Percentiles rank a stretch among this genome's conserved stretches.
phyloP scores from a whole-genome alignment of 805 yeast species.

The Candida endomychidarum region DNA sequence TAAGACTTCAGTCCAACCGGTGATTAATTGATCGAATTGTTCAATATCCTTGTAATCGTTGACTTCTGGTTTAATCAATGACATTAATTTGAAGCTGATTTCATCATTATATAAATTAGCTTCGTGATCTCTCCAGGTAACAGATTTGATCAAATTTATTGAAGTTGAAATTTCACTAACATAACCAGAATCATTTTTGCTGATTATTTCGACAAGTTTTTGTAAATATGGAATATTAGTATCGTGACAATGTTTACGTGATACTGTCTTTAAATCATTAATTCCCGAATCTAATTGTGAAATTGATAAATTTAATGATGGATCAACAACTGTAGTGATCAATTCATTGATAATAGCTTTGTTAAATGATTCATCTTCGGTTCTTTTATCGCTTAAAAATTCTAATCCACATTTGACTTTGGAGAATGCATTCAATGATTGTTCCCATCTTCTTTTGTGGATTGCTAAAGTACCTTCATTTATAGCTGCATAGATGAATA shows the following conservation, averaged over 20 bases:
- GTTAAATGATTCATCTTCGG: conserved; percentile 19
- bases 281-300: conserved; percentile 37
- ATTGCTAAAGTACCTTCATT: conserved; percentile 52
- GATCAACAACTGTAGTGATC: conserved; percentile 60
- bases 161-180: conserved; percentile 32
- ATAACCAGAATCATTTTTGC: conserved; percentile 34
- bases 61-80: conserved; percentile 29
- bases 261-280: conserved; percentile 50
- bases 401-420: conserved; percentile 63
- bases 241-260: conserved; percentile 44
- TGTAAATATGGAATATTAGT: conserved; percentile 30
- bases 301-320: conserved; percentile 57
- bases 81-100: conserved; percentile 58
- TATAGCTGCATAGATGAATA: conserved; percentile 44
- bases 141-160: conserved; percentile 28
- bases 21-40: conserved; percentile 55
- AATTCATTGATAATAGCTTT: conserved; percentile 53
- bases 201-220: conserved; percentile 33
- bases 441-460: conserved; percentile 54
- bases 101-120: conserved; percentile 72
- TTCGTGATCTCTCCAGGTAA: conserved; percentile 52
- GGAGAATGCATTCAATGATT: conserved; percentile 53
- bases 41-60: conserved; percentile 27
- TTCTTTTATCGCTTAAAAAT: conserved; percentile 34
- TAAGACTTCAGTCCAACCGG: conserved; percentile 70